Percentiles rank a stretch among this genome's conserved stretches.
phyloP scores from a whole-genome alignment of 2,329 filamentous ascomycete species.

The Fonsecaea monophora region DNA sequence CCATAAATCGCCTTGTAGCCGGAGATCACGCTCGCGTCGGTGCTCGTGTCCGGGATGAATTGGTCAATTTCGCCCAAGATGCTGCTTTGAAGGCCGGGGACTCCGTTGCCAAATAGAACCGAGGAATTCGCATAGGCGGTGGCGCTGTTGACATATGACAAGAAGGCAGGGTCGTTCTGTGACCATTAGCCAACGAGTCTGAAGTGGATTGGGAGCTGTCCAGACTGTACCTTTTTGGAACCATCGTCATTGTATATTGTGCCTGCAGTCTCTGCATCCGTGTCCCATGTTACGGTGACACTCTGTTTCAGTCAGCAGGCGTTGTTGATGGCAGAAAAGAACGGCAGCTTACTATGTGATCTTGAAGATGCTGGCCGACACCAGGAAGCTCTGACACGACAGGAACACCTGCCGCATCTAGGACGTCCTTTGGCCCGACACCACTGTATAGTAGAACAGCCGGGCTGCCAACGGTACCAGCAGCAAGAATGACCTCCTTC shows the following conservation, averaged over 20 bases:
- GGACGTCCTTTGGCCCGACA: constrained; percentile 64
- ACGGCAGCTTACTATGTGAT: constrained; percentile 60
- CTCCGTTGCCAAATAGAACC: constrained; percentile 36
- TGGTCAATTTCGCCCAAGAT: constrained; percentile 23
- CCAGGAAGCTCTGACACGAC: constrained; percentile 64
- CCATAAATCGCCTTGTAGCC: constrained; percentile 39
- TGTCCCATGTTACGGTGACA: constrained; percentile 43
- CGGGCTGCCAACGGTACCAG: constrained; percentile 67
- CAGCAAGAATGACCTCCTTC: constrained; percentile 56
- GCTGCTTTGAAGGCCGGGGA: constrained; percentile 19
- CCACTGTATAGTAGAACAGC: constrained; percentile 70
- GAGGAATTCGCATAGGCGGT: constrained; percentile 37
- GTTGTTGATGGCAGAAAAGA: not conserved
- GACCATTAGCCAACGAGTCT: constrained; percentile 20
- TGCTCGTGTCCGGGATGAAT: constrained; percentile 23
- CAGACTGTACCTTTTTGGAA: constrained; percentile 40
- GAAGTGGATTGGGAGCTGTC: constrained; percentile 31
- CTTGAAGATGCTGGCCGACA: constrained; percentile 69
- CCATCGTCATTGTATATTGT: constrained; percentile 42
- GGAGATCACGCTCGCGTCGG: constrained; percentile 29
- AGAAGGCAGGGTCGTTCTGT: constrained; percentile 32
- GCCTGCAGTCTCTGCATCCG: constrained; percentile 43
- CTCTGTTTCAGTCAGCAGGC: constrained; percentile 40
- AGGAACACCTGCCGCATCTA: constrained; percentile 61
- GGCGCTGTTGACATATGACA: constrained; percentile 37